Percentiles rank a stretch among this genome's conserved stretches.
Conservation (phyloP, 768 basidiomycete genomes). For the Albatrellus ellisii region DNA sequence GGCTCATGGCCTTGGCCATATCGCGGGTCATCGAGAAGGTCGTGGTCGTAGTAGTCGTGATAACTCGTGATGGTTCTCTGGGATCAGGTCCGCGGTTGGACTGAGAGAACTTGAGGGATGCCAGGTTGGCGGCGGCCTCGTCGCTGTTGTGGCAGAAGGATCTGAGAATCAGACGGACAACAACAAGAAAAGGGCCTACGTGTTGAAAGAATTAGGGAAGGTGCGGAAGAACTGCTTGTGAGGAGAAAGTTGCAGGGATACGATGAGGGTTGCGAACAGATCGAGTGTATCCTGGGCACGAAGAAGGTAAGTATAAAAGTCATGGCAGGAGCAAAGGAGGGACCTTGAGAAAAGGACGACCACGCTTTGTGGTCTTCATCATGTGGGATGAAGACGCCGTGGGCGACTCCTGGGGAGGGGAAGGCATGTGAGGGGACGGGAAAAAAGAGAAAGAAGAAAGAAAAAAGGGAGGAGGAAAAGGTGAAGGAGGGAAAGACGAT, state of each 20-base stretch:
- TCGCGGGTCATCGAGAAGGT: constrained; percentile 99
- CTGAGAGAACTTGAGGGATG: constrained; percentile 96
- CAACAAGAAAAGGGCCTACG: constrained; percentile 40
- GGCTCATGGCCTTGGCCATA: constrained; percentile 99
- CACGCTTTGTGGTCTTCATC: constrained; percentile 98
- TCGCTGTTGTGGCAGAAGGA: constrained; percentile 39
- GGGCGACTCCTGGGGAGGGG: constrained; percentile 23
- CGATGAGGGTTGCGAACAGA: constrained; percentile 92
- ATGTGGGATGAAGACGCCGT: constrained; percentile 73
- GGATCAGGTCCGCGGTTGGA: constrained; percentile 98
- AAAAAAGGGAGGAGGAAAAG: constrained; percentile 5
- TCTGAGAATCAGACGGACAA: constrained; percentile 7
- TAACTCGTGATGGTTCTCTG: constrained; percentile 92
- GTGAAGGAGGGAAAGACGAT: constrained; percentile 3
- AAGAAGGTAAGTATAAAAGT: constrained; percentile 1
- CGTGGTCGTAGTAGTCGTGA: constrained; percentile 98
- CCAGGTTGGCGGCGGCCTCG: constrained; percentile 86
- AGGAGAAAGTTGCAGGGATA: constrained; percentile 76
- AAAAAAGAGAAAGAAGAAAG: constrained; percentile 13
- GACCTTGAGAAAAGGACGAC: constrained; percentile 88
- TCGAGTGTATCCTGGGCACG: constrained; percentile 85
- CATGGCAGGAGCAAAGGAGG: constrained; percentile 9
- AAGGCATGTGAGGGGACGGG: constrained; percentile 21
- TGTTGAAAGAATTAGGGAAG: constrained; percentile 90
- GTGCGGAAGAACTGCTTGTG: constrained; percentile 96